Base-by-base conservation (phyloP, 2,329 filamentous ascomycete genomes). In the Ceratocystis ficicola region DNA sequence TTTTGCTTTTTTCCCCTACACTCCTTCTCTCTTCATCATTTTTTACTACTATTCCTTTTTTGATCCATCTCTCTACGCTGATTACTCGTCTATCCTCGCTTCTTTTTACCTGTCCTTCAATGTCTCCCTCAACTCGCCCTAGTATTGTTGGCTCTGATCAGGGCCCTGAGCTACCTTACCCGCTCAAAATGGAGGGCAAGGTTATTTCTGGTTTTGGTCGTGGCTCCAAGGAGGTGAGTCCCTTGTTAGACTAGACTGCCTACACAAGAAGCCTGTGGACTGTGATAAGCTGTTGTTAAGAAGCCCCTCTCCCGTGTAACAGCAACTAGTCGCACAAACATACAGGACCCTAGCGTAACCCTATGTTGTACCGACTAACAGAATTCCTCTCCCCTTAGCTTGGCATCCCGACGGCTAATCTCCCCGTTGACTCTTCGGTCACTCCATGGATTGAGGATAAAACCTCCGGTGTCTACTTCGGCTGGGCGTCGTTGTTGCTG, bases 381-480 rank as follows among this genome's bases (percentile, higher is more conserved):
- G 6, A 36, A 12, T 36, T 36, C 52, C 48, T 22, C 44, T 59
- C 22, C 36, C 8, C 62, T 32, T 68, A 95, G 86, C 89, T 97
- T 73, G 93, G 93, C 71, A 96, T 97, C 74, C 94, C 94, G 1
- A 97, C 94, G 1, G 94, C 94, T 73, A 99, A 97, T 79, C 85
- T 97, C 57, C 85, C 85, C 71, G 87, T 93, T 63, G 86, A 88
- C 75, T 80, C 81, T 65, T 72, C 83, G 71, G 75, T 80, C 5
- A 76, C 80, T 41, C 78, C 82, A 8, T 87, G 84, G 84, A 85
- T 87, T 73, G 74, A 76, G 44, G 78, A 82, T 70, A 80, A 89
- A 65, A 79, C 83, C 67, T 89, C 86, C 0, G 94, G 94, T 69
- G 89, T 97, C 69, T 97, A 97, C 81, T 97, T 92, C 74, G 94